Base-by-base conservation (phyloP, 306 rosid genomes). In the Casuarina cunninghamiana region DNA sequence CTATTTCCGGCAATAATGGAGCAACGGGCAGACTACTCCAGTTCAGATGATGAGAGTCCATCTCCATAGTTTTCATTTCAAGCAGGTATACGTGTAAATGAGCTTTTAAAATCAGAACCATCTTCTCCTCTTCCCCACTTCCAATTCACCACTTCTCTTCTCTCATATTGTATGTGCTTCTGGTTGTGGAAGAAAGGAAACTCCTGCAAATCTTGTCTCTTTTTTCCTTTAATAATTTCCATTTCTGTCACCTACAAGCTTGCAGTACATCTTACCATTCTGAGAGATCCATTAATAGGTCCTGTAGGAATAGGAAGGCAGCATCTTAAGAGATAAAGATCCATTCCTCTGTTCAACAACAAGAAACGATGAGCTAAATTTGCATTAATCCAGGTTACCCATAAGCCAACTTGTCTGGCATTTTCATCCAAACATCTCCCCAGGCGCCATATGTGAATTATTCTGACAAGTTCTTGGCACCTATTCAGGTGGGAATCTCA, bases 1-100 rank as follows among this genome's bases (percentile, higher is more conserved):
- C 63, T 95, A 8, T 95, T 95, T 73, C 99, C 99, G 0, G 94
- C 96, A n/a, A 91, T 93, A 51, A 85, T 82, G 5, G 97, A 41
- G 73, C 75, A 93, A 69, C 88, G 96, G 54, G 38, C 85, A 49
- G 84, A 79, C 21, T 73, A 80, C 8, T 92, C 90, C 13, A 85
- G 91, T 77, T 93, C 98, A n/a, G 97, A 90, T 68, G 92, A 90
- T 11, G 83, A 87, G 35, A 79, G 76, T 39, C 63, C 49, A 15
- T 79, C 83, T 73, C 63, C 88, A 19, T 84, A 80, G 74, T 78
- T 83, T 78, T 69, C 65, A 51, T 49, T 58, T 67, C 42, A 60
- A 54, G 42, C 63, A 82, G 76, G 75, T 76, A 53, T 50, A 58
- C 71, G 37, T 48, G 11, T 48, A 48, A 2, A 48, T 48, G 26